Conservation (phyloP, 2,329 filamentous ascomycete genomes). For the Lecanicillium sp. region DNA sequence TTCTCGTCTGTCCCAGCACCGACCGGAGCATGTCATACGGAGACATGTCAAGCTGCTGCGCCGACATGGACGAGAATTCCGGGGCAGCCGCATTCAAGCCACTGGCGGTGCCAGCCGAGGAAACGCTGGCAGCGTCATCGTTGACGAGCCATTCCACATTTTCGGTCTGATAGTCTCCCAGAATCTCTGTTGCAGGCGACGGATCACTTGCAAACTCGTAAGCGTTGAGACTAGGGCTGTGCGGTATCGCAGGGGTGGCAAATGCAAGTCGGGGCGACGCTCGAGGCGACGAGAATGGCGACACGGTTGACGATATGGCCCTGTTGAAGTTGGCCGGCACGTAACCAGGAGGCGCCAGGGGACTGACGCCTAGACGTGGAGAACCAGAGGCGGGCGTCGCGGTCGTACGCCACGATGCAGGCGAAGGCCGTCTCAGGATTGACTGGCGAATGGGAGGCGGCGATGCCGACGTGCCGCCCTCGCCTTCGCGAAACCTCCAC, state of each 20-base stretch:
- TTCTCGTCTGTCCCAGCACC: constrained; percentile 79
- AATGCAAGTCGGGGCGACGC: constrained; percentile 87
- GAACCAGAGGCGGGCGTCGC: constrained; percentile 77
- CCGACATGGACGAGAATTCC: constrained; percentile 57
- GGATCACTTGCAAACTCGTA: constrained; percentile 88
- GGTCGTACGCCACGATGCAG: constrained; percentile 84
- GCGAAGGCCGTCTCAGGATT: constrained; percentile 82
- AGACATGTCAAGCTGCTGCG: constrained; percentile 81
- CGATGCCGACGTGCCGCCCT: constrained; percentile 56
- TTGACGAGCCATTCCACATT: constrained; percentile 97
- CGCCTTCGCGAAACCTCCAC: constrained; percentile 71
- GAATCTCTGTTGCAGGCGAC: constrained; percentile 73
- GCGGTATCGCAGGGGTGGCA: constrained; percentile 82
- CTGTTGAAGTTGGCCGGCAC: constrained; percentile 67
- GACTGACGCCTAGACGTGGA: constrained; percentile 72
- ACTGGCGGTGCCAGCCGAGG: constrained; percentile 66
- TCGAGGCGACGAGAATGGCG: constrained; percentile 88
- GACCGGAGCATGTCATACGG: constrained; percentile 97
- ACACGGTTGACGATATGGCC: constrained; percentile 70
- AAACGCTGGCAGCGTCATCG: constrained; percentile 72
- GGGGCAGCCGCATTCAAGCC: constrained; percentile 72
- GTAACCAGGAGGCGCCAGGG: constrained; percentile 78
- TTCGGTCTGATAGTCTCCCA: constrained; percentile 85
- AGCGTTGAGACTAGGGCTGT: constrained; percentile 87
- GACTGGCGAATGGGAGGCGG: constrained; percentile 83